Conservation (phyloP, 208 protist genomes). For the Trypanosoma lewisi region DNA sequence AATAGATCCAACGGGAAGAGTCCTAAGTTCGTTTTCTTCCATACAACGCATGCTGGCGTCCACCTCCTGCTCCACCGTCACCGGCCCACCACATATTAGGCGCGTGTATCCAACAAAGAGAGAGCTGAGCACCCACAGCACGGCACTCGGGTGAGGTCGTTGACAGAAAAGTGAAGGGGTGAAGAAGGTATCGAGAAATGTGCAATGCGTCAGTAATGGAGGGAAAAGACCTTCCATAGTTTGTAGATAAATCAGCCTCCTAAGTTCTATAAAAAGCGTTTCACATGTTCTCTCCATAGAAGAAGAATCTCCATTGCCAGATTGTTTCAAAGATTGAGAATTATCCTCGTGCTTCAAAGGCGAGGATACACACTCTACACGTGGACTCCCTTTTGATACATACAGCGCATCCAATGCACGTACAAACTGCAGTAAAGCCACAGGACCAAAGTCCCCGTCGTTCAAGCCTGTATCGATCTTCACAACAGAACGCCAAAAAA, state of each 20-base stretch:
- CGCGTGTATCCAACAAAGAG: slow-evolving; percentile 56
- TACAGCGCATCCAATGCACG: slow-evolving; percentile 48
- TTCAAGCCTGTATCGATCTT: slow-evolving; percentile 23
- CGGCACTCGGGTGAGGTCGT: slow-evolving; percentile 30
- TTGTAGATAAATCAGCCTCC: slow-evolving; percentile 42
- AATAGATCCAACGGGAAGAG: background rate
- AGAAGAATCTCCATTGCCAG: background rate
- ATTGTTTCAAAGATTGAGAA: background rate
- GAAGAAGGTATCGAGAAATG: slow-evolving; percentile 41
- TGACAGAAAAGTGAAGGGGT: slow-evolving; percentile 22
- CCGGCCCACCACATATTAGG: slow-evolving; percentile 7
- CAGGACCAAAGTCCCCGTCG: slow-evolving; percentile 34
- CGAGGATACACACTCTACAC: background rate
- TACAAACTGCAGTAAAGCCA: slow-evolving; percentile 51
- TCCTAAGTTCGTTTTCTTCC: slow-evolving; percentile 19
- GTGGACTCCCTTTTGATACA: slow-evolving; percentile 18
- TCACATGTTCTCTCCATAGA: background rate
- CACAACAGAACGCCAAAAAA: slow-evolving; percentile 24
- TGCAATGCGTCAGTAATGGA: slow-evolving; percentile 59
- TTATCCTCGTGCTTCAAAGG: background rate
- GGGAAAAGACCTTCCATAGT: slow-evolving; percentile 65
- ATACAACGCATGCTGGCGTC: slow-evolving; percentile 31
- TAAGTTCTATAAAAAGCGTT: slow-evolving; percentile 41
- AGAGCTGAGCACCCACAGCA: slow-evolving; percentile 52
- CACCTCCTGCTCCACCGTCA: slow-evolving; percentile 20